Evolutionary conservation across 1,139 yeast genomes (phyloP), one percentile per base, ranked within the genome.

Genomic region (Yamadazyma atmosphaerica): DNA sequence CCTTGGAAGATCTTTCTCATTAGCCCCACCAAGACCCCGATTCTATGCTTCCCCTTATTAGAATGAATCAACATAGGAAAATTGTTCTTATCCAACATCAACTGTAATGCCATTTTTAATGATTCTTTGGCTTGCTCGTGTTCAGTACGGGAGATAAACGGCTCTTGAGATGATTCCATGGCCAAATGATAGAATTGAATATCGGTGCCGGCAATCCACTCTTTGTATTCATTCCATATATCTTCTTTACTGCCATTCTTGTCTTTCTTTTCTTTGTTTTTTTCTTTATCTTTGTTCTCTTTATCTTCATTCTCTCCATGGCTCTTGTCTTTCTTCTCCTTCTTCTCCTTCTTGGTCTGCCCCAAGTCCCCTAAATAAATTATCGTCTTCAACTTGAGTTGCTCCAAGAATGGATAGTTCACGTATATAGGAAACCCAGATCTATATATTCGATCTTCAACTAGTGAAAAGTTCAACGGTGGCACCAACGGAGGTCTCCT

Each of bases 1-100:
- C 95, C 95, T 60, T 89, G 96, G 31, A 89, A 67, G 42, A 85
- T 60, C 55, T 86, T 87, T 36, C 98, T 67, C 77, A 90, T 82
- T 18, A 87, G 73, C 0, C 97, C 98, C 13, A 89, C 94, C 33
- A 89, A 69, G 2, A 92, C 89, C 0, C 98, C 98, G 1, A 88
- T 90, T 35, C 98, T 65, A 57, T 92, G 98, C 58, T 92, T 90
- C 7, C 98, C 98, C 63, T 92, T 92, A 58, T 90, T 88, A 3
- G 96, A 87, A 59, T 92, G 98, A 12, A 92, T 77, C 42, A 92
- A 68, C 24, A 90, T 79, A 1, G 98, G 98, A 56, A 85, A 86
- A 58, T 89, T 88, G 19, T 81, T 77, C 38, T 74, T 71, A 55
- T 88, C 84, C 33, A 85, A 60, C 42, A 87, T 71, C 32, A 86